Evolutionary conservation across 225 moss, liverwort and hornwort genomes (phyloP).

Genomic region (Rhytidiadelphus loreus): DNA sequence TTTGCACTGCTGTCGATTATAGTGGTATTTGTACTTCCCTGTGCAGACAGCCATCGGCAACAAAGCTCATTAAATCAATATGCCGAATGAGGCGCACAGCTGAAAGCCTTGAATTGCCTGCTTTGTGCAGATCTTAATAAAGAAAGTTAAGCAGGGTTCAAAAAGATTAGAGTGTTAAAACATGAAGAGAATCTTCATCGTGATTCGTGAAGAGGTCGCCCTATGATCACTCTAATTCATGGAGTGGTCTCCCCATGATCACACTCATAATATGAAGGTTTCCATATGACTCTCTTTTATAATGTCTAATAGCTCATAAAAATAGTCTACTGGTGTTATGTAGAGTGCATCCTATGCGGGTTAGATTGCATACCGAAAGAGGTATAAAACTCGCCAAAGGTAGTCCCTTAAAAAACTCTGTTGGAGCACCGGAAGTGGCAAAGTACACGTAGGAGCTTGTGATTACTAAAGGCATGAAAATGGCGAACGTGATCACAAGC

Average conservation of each 20-base stretch:
- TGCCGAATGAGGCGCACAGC: neutral
- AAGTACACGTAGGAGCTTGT: conserved; percentile 18
- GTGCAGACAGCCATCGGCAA: neutral
- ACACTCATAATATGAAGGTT: neutral
- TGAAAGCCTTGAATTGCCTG: neutral
- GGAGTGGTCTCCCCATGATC: neutral
- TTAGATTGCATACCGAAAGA: neutral
- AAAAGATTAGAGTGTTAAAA: neutral
- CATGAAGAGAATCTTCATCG: neutral
- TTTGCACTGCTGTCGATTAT: neutral
- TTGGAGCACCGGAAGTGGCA: neutral
- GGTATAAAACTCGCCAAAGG: neutral
- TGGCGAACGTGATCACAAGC: neutral
- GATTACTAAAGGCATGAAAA: conserved; percentile 5
- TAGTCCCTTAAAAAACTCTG: conserved; percentile 3
- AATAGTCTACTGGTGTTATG: neutral
- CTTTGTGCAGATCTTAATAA: neutral
- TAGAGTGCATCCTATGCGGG: neutral
- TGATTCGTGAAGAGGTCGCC: neutral
- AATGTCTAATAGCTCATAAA: neutral
- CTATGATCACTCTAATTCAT: too few relatives aligned
- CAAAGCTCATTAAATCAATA: neutral
- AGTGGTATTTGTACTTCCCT: neutral
- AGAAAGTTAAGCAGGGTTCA: neutral
- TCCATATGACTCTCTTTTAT: neutral